Evolutionary conservation across 306 rosid species (phyloP).

Genomic region (Vigna angularis): DNA sequence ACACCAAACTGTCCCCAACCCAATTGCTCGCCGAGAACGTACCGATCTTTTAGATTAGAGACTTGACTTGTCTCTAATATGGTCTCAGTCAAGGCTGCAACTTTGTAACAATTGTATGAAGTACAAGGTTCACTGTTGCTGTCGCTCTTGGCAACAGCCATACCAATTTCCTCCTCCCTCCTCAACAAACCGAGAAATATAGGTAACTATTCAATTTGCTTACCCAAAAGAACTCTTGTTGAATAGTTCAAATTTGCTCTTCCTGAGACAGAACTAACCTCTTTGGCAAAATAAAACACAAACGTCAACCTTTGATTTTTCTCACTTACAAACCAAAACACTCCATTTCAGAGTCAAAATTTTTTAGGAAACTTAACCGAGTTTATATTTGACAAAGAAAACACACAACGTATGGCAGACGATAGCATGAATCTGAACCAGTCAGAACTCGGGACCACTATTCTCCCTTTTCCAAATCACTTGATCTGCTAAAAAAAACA

Average conservation of each 20-base stretch:
- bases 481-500: conserved; percentile 57
- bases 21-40: conserved; percentile 76
- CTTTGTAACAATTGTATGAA: conserved; percentile 67
- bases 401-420: conserved; percentile 36
- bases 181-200: conserved; percentile 43
- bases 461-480: conserved; percentile 37
- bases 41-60: conserved; percentile 66
- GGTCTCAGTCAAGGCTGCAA: conserved; percentile 62
- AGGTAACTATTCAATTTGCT: conserved; percentile 27
- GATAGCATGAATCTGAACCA: conserved; percentile 40
- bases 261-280: background rate
- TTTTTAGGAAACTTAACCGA: conserved; percentile 36
- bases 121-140: conserved; percentile 51
- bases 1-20: conserved; percentile 93
- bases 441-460: conserved; percentile 31
- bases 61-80: conserved; percentile 63
- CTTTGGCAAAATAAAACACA: conserved; percentile 10
- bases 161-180: conserved; percentile 51
- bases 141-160: conserved; percentile 77
- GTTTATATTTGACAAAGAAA: conserved; percentile 35
- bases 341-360: conserved; percentile 38
- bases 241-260: conserved; percentile 4
- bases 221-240: conserved; percentile 4
- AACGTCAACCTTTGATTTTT: conserved; percentile 34
- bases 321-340: conserved; percentile 37